Percentiles rank a stretch among this genome's conserved stretches.
These are phyloP conservation scores for Pouteria glomerata DNA, from an alignment of 148 eudicot species.

Conservation along the genomic window DNA sequence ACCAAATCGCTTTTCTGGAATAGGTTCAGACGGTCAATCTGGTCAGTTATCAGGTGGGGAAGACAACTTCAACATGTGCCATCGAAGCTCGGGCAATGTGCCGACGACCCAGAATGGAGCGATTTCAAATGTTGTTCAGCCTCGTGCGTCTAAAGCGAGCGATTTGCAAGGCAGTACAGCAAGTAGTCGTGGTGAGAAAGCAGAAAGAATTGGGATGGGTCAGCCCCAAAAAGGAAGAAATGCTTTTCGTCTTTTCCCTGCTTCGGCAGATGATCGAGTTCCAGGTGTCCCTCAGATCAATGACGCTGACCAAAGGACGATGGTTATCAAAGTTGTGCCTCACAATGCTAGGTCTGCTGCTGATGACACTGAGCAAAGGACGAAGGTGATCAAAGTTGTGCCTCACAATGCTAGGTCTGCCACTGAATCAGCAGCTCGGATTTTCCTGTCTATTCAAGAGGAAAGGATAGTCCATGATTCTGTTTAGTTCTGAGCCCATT, in stretches of 20 bases:
- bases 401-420: slow-evolving; percentile 67
- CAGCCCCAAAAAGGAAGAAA: slow-evolving; percentile 46
- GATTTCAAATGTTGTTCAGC: too few relatives aligned
- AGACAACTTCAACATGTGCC: slow-evolving; percentile 27
- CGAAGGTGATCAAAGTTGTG: slow-evolving; percentile 68
- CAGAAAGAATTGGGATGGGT: slow-evolving; percentile 8
- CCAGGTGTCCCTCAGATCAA: neutral
- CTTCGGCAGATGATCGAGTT: slow-evolving; percentile 25
- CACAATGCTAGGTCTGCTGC: too few relatives aligned
- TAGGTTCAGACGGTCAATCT: slow-evolving; percentile 21
- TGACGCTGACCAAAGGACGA: too few relatives aligned
- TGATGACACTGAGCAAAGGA: too few relatives aligned
- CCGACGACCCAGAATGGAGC: slow-evolving; percentile 29
- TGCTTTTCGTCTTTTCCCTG: slow-evolving; percentile 37
- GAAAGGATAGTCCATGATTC: too few relatives aligned
- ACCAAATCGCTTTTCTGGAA: slow-evolving; percentile 27
- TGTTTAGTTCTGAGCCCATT: too few relatives aligned
- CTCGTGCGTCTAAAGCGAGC: too few relatives aligned
- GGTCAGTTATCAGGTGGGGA: slow-evolving; percentile 25
- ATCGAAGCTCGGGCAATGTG: slow-evolving; percentile 33
- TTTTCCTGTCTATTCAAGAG: too few relatives aligned
- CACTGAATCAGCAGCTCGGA: neutral
- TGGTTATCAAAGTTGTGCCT: too few relatives aligned
- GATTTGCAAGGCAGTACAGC: slow-evolving; percentile 12
- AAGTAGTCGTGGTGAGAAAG: too few relatives aligned